These are phyloP conservation scores for Cordyceps cicadae DNA, from an alignment of 2,329 filamentous ascomycete species.

Conservation along the genomic window DNA sequence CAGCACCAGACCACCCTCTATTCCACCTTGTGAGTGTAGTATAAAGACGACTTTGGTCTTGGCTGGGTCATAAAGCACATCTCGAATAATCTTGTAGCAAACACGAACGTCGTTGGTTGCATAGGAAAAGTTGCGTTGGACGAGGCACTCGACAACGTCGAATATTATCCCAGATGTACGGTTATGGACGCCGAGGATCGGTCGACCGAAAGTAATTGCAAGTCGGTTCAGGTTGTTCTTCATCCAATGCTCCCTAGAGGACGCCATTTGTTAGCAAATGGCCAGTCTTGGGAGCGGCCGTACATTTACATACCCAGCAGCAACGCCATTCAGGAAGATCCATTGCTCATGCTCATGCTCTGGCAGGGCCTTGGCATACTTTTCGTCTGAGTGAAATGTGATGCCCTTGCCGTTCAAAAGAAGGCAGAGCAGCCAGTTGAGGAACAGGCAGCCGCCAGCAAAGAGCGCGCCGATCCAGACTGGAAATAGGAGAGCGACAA, in stretches of 20 bases:
- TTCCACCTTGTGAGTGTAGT: constrained; percentile 69
- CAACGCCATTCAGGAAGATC: constrained; percentile 74
- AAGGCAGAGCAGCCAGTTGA: constrained; percentile 44
- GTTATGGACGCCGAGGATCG: constrained; percentile 67
- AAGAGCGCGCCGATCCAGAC: constrained; percentile 37
- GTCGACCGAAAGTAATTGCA: constrained; percentile 62
- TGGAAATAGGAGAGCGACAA: constrained; percentile 39
- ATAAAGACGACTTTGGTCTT: constrained; percentile 66
- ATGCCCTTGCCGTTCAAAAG: constrained; percentile 42
- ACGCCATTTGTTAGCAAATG: constrained; percentile 11
- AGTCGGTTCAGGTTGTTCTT: constrained; percentile 63
- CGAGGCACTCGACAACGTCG: constrained; percentile 67
- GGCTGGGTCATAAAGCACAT: constrained; percentile 50
- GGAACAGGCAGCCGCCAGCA: constrained; percentile 35
- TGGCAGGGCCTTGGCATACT: constrained; percentile 39
- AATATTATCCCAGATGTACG: constrained; percentile 66
- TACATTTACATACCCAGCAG: constrained; percentile 41
- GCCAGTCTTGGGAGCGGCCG: background rate
- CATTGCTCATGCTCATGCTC: constrained; percentile 59
- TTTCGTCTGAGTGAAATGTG: constrained; percentile 43
- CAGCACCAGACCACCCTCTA: constrained; percentile 62
- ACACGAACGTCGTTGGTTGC: constrained; percentile 59
- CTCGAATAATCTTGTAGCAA: constrained; percentile 55
- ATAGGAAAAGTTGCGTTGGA: constrained; percentile 68
- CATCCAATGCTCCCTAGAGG: constrained; percentile 52